Percentiles rank a stretch among this genome's conserved stretches.
Conservation (phyloP, 768 basidiomycete genomes). For the Pisolithus marmoratus region DNA sequence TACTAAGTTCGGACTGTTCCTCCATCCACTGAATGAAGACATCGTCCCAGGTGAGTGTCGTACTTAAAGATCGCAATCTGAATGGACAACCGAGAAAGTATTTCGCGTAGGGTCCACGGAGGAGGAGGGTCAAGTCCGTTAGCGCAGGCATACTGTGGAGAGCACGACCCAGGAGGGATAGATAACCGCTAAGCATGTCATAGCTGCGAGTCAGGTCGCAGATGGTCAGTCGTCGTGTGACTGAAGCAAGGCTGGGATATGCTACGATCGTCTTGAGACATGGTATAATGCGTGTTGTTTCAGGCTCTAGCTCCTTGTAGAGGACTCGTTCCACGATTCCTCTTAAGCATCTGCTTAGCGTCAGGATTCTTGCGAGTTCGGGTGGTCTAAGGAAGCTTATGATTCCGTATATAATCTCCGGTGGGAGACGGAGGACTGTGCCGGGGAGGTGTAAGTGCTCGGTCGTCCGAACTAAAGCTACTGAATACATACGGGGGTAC, state of each 20-base stretch:
- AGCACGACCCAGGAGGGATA: conserved; percentile 15
- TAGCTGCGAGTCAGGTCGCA: conserved; percentile 1
- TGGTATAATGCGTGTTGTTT: background rate
- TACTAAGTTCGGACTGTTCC: conserved; percentile 12
- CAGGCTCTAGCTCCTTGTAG: conserved; percentile 6
- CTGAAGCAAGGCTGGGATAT: conserved; percentile 6
- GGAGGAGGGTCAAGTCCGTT: conserved; percentile 19
- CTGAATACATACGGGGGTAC: background rate
- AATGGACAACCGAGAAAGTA: conserved; percentile 19
- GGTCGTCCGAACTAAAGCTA: background rate
- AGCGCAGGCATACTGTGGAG: conserved; percentile 17
- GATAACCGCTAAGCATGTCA: conserved; percentile 1
- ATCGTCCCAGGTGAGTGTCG: conserved; percentile 18
- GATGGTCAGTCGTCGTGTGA: conserved; percentile 4
- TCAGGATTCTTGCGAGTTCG: conserved; percentile 3
- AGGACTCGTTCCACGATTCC: conserved; percentile 5
- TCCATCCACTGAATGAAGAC: conserved; percentile 16
- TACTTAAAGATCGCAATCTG: conserved; percentile 18
- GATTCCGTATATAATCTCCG: conserved; percentile 9
- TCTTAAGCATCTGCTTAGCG: conserved; percentile 1
- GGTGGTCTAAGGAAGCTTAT: background rate
- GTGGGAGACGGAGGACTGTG: conserved; percentile 3
- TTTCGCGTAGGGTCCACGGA: conserved; percentile 16
- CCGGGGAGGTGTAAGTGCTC: background rate
- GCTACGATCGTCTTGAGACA: conserved; percentile 8